Percentiles rank a stretch among this genome's conserved stretches.
phyloP scores from a whole-genome alignment of 495 filamentous ascomycete species.

The Sordaria brevicollis region DNA sequence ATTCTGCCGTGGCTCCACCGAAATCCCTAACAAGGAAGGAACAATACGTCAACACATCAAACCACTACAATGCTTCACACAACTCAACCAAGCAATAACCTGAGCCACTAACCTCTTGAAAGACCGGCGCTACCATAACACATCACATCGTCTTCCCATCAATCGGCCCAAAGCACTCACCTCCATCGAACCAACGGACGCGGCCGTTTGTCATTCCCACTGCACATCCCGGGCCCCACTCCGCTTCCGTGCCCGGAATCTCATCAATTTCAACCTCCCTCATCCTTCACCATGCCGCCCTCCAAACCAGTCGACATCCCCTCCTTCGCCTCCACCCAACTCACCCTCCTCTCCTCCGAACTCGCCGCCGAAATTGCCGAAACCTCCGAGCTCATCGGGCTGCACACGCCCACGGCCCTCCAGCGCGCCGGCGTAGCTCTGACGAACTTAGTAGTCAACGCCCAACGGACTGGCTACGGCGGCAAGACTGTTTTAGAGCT shows the following conservation, averaged over 20 bases:
- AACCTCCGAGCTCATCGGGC: constrained; percentile 59
- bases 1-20: background rate
- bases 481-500: constrained; percentile 82
- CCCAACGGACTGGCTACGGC: constrained; percentile 83
- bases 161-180: background rate
- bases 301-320: constrained; percentile 49
- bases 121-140: background rate
- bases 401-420: constrained; percentile 60
- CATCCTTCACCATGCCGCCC: constrained; percentile 25
- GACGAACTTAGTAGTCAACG: constrained; percentile 62
- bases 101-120: background rate
- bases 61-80: background rate
- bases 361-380: constrained; percentile 68
- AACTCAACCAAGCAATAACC: background rate
- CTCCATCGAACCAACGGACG: background rate
- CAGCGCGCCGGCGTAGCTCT: constrained; percentile 82
- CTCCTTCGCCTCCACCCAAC: constrained; percentile 68
- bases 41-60: background rate
- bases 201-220: background rate
- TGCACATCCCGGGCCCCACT: background rate
- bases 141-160: background rate
- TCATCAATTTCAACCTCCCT: background rate
- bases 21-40: background rate
- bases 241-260: background rate
- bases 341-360: constrained; percentile 66